Base-by-base conservation (phyloP, 805 yeast species). In the Monosporozyma servazzii region DNA sequence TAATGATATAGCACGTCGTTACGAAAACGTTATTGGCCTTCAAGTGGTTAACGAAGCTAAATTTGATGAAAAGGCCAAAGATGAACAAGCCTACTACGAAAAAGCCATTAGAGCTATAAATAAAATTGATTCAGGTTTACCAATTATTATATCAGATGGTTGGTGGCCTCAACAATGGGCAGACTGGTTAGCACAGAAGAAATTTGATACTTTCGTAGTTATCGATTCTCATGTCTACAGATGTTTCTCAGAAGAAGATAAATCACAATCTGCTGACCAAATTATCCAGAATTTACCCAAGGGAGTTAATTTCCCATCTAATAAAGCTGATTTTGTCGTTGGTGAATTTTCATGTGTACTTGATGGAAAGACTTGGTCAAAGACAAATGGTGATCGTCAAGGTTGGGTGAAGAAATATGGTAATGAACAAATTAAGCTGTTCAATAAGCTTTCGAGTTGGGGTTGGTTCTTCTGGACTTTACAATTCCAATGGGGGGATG, bases 311-410 rank as follows among this genome's bases (percentile, higher is more conserved):
- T 64, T 81, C 36, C 71, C 75, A 3, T 52, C 67, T 40, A 68
- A 75, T 58, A 60, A 69, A 47, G 84, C 79, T 1, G 96, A 89
- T 62, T 74, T 85, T 50, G 73, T 88, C 62, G 81, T 88, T 25
- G 98, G 98, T 11, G 99, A 91, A 66, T 91, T 80, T 67, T 86
- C 96, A 0, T 88, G 96, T 69, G 96, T 88, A 2, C 60, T 91
- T 50, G 95, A 86, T 65, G 86, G 81, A 1, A 59, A 72, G 21
- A 74, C 95, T 0, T 91, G 96, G 97, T 66, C 72, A 25, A 78
- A 75, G 58, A 54, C 69, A 0, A 30, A 45, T 18, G 64, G 59
- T 1, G 48, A 45, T 18, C 71, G 71, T 37, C 78, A 73, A 47
- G 72, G 76, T 23, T 68, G 76, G n/a, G 88, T 84, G 11, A 67